Base-by-base conservation (phyloP, 2,329 filamentous ascomycete species). In the Claviceps digitariae region DNA sequence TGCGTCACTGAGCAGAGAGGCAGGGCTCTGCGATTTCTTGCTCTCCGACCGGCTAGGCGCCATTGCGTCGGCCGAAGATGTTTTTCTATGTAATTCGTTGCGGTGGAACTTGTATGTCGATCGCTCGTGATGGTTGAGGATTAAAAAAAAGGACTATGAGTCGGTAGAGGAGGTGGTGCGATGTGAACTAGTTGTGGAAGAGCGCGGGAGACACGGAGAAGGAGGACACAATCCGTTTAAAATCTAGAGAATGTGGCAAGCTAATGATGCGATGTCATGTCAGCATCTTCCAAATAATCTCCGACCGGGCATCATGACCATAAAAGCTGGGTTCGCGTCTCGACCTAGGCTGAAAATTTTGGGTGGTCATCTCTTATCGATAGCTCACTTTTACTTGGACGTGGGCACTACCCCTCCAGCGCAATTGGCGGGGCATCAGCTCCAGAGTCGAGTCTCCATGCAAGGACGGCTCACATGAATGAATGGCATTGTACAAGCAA, bases 31-130 rank as follows among this genome's bases (percentile, higher is more conserved):
- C 44, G 60, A 61, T 52, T 67, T 70, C 59, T 68, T 71, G 57
- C 60, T 60, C 40, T 62, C 65, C 49, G 70, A 67, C 59, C 70
- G 65, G 45, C 64, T 70, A 31, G 71, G 71, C 56, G 71, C 71
- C 71, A 74, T 74, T 54, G 41, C 62, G 51, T 51, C 15, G 21
- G 51, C 13, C 1, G 17, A n/a, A 29, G 45, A 12, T 15, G 17
- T 20, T 43, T 43, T 21, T 21, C 25, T 21, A 1, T 29, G 7
- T 49, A 15, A 17, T 40, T 44, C 7, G 20, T 44, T 31, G 49
- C 40, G 27, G 12, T 5, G 13, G 10, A n/a, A n/a, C 20, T 15
- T 40, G 3, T 27, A 13, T 47, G 21, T 10, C 17, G 7, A 20
- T 40, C 21, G 43, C 13, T 21, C n/a, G 20, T 40, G 43, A 21